Evolutionary conservation across 2,329 filamentous ascomycete genomes (phyloP).

Genomic region (Penicillium hordei): DNA sequence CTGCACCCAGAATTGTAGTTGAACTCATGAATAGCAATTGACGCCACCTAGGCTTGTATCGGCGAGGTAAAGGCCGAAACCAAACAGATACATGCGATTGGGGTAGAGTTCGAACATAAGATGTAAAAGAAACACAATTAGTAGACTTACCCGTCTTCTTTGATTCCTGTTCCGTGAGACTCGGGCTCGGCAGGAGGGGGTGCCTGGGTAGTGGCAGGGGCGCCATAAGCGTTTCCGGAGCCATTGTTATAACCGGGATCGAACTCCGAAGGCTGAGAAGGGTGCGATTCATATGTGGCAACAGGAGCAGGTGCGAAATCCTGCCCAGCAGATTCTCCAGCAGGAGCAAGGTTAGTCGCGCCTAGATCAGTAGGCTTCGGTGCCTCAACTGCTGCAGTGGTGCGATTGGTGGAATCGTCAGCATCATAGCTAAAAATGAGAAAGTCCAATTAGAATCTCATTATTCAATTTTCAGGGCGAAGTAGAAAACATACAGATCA

Average conservation of each 20-base stretch:
- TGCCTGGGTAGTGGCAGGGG: constrained; percentile 20
- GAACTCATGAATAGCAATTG: constrained; percentile 20
- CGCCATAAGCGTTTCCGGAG: constrained; percentile 27
- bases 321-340: constrained; percentile 37
- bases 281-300: constrained; percentile 23
- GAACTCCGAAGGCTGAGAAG: constrained; percentile 26
- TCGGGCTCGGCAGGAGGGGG: constrained; percentile 32
- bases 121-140: constrained; percentile 20
- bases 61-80: constrained; percentile 11
- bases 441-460: constrained; percentile 12
- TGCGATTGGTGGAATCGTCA: constrained; percentile 54
- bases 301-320: constrained; percentile 33
- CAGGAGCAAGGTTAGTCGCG: constrained; percentile 31
- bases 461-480: background rate
- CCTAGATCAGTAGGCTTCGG: constrained; percentile 40
- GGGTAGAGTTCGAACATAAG: constrained; percentile 12
- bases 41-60: constrained; percentile 14
- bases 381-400: constrained; percentile 33
- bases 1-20: constrained; percentile 9
- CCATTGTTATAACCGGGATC: constrained; percentile 29
- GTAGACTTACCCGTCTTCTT: constrained; percentile 87
- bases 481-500: constrained; percentile 68
- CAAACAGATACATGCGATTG: constrained; percentile 5
- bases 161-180: constrained; percentile 56
- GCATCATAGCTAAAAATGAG: constrained; percentile 61